These are phyloP conservation scores for Euphorbia lathyris DNA, from an alignment of 345 rosid genomes.

Conservation along the genomic window DNA sequence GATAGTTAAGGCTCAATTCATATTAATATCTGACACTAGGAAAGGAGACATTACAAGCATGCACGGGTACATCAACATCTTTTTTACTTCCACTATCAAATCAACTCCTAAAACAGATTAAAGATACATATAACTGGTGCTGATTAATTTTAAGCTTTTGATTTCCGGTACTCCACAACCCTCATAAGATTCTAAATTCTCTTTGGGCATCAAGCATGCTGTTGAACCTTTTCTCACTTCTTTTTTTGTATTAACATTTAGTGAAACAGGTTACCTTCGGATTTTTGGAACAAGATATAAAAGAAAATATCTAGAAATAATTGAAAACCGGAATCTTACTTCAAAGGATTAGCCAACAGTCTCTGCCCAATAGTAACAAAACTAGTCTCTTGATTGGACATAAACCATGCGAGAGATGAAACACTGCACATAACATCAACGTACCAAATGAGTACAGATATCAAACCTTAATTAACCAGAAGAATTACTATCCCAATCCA, in stretches of 20 bases:
- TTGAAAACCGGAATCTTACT: conserved; percentile 42
- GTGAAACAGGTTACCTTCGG: neutral
- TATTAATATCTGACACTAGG: neutral
- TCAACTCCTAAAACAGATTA: neutral
- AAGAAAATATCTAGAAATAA: neutral
- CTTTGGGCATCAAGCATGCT: neutral
- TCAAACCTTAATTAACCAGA: neutral
- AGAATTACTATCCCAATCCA: neutral
- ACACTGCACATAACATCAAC: conserved; percentile 52
- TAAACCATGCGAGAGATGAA: conserved; percentile 99
- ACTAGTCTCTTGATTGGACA: conserved; percentile 99
- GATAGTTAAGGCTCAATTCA: no score
- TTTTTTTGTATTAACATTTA: neutral
- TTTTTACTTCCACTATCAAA: neutral
- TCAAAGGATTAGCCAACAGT: conserved; percentile 87
- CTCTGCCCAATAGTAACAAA: conserved; percentile 98
- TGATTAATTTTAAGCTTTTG: neutral
- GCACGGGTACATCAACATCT: neutral
- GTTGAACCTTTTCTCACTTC: neutral
- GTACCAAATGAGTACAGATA: neutral
- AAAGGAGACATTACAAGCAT: neutral
- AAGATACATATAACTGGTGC: neutral
- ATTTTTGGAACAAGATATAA: neutral
- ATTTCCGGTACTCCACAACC: neutral
- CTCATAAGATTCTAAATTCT: neutral